Percentiles rank a stretch among this genome's conserved stretches.
phyloP scores from a whole-genome alignment of 2,329 filamentous ascomycete species.

The Dactylella cylindrospora region DNA sequence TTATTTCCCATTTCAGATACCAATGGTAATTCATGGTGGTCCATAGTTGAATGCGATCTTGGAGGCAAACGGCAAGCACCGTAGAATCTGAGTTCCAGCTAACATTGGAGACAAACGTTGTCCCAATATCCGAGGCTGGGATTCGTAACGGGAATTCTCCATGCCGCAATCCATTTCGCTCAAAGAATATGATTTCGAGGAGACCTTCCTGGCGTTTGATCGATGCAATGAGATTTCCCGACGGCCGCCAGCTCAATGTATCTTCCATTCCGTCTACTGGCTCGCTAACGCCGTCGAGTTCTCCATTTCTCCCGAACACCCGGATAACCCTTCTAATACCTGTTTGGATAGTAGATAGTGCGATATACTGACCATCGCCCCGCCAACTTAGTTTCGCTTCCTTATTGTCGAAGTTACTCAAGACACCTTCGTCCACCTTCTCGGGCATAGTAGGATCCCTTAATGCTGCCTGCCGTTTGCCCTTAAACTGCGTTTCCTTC shows the following conservation, averaged over 20 bases:
- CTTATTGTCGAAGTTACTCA: conserved; percentile 73
- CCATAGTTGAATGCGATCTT: conserved; percentile 83
- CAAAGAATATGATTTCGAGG: conserved; percentile 90
- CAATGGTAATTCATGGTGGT: conserved; percentile 97
- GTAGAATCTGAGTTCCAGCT: conserved; percentile 92
- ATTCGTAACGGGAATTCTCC: conserved; percentile 83
- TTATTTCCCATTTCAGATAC: conserved; percentile 90
- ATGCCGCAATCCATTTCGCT: conserved; percentile 94
- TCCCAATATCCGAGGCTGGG: conserved; percentile 61
- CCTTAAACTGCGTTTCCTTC: conserved; percentile 96
- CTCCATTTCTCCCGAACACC: conserved; percentile 86
- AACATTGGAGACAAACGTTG: conserved; percentile 64
- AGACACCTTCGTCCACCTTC: conserved; percentile 77
- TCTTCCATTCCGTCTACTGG: conserved; percentile 89
- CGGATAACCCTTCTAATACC: conserved; percentile 74
- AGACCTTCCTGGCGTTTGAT: conserved; percentile 70
- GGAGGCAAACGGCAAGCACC: conserved; percentile 77
- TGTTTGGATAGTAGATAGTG: conserved; percentile 75
- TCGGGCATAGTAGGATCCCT: conserved; percentile 94
- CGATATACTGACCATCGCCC: conserved; percentile 88
- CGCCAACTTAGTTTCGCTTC: conserved; percentile 81
- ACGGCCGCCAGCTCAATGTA: conserved; percentile 84
- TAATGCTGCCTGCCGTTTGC: conserved; percentile 79
- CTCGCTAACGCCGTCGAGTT: conserved; percentile 89
- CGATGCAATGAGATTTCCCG: conserved; percentile 85